These are phyloP conservation scores for Nyssa sinensis DNA, from an alignment of 148 eudicot species.

Conservation along the genomic window DNA sequence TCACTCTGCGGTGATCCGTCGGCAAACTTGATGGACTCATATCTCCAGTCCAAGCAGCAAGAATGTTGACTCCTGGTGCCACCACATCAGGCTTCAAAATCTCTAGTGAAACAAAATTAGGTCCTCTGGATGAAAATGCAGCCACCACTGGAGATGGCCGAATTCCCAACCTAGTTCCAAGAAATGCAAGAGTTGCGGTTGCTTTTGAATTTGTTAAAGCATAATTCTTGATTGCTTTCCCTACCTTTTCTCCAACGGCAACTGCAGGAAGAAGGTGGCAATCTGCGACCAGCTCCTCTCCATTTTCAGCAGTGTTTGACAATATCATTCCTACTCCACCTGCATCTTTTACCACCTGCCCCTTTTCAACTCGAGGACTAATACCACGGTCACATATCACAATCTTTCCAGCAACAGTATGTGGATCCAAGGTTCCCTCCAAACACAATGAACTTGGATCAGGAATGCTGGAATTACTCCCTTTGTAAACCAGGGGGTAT, in stretches of 20 bases:
- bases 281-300: constrained; percentile 91
- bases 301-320: constrained; percentile 70
- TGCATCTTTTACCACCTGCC: constrained; percentile 87
- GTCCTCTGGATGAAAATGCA: constrained; percentile 89
- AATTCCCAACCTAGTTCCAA: constrained; percentile 59
- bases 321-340: constrained; percentile 93
- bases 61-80: constrained; percentile 95
- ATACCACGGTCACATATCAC: constrained; percentile 92
- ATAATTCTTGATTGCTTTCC: constrained; percentile 55
- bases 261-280: constrained; percentile 84
- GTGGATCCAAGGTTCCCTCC: constrained; percentile 71
- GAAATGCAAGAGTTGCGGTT: constrained; percentile 56
- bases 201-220: constrained; percentile 42
- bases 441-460: constrained; percentile 78
- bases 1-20: constrained; percentile 55
- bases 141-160: constrained; percentile 84
- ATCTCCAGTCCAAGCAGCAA: constrained; percentile 78
- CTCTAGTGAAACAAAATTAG: constrained; percentile 68
- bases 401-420: constrained; percentile 59
- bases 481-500: constrained; percentile 67
- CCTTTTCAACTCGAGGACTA: constrained; percentile 87
- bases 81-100: constrained; percentile 78
- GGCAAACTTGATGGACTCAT: constrained; percentile 64
- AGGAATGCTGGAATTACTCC: constrained; percentile 50
- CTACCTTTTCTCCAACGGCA: constrained; percentile 70